These are phyloP conservation scores for Polytrichum commune DNA, from an alignment of 225 moss, liverwort and hornwort genomes.

Conservation along the genomic window DNA sequence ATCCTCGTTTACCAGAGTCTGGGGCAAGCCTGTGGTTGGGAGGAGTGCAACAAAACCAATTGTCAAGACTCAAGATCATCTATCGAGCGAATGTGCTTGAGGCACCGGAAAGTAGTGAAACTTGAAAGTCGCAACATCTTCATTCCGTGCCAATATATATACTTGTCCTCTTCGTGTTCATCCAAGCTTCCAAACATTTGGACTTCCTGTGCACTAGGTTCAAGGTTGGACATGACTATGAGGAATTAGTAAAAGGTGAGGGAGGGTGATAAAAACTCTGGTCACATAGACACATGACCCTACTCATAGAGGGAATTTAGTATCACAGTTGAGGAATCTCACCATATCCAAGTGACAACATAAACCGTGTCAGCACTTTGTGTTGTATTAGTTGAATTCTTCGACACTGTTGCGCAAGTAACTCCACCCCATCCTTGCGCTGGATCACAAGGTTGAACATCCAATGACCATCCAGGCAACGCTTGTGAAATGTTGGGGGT, in stretches of 20 bases:
- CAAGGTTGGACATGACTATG: not conserved
- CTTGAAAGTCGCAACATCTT: not conserved
- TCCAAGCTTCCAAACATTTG: not conserved
- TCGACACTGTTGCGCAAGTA: not conserved
- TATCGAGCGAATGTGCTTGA: not conserved
- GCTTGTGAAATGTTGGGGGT: not conserved
- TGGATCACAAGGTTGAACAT: not conserved
- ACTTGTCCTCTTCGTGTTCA: not conserved
- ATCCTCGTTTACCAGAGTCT: not conserved
- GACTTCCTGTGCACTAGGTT: not conserved
- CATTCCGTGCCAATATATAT: not conserved
- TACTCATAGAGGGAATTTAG: not conserved
- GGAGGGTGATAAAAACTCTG: not conserved
- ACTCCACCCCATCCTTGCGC: not conserved
- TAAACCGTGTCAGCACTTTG: not conserved
- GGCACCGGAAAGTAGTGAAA: not conserved
- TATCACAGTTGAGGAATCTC: not conserved
- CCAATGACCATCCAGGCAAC: not conserved
- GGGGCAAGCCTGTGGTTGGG: not conserved
- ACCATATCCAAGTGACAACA: not conserved
- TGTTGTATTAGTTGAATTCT: not conserved
- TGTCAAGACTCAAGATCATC: not conserved
- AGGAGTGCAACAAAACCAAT: not conserved
- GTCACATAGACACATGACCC: not conserved
- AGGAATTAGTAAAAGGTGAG: not conserved